These are phyloP conservation scores for Stenocarpella maydis DNA, from an alignment of 2,329 filamentous ascomycete genomes.

Conservation along the genomic window DNA sequence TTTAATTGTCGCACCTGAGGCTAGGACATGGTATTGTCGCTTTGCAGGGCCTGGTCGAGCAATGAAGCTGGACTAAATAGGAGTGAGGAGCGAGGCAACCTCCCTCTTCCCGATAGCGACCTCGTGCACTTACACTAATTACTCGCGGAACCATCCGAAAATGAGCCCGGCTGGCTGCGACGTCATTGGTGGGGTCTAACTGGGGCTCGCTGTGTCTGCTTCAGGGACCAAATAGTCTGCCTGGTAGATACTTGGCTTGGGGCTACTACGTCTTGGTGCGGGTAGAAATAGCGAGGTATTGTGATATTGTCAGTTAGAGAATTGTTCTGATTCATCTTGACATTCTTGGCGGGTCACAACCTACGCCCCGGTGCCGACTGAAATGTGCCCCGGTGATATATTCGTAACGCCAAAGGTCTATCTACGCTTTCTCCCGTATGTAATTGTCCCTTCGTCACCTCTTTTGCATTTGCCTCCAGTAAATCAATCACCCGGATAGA, in stretches of 20 bases:
- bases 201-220: not conserved
- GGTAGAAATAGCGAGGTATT: not conserved
- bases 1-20: conserved; percentile 27
- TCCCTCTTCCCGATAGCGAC: not conserved
- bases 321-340: not conserved
- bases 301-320: not conserved
- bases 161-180: conserved; percentile 2
- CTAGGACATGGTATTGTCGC: not conserved
- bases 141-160: conserved; percentile 5
- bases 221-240: no score
- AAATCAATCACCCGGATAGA: conserved; percentile 26
- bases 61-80: not conserved
- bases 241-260: not conserved
- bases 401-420: conserved; percentile 9
- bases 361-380: not conserved
- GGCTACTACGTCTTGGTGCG: not conserved
- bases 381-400: not conserved
- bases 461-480: not conserved
- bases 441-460: not conserved
- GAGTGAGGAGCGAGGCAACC: not conserved
- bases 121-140: conserved; percentile 1
- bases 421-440: not conserved
- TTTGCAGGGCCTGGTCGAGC: not conserved
- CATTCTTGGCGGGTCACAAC: not conserved
- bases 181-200: conserved; percentile 25